Percentiles rank a stretch among this genome's conserved stretches.
Evolutionary conservation across 306 rosid genomes (phyloP).

Genomic region (Rosa persica): DNA sequence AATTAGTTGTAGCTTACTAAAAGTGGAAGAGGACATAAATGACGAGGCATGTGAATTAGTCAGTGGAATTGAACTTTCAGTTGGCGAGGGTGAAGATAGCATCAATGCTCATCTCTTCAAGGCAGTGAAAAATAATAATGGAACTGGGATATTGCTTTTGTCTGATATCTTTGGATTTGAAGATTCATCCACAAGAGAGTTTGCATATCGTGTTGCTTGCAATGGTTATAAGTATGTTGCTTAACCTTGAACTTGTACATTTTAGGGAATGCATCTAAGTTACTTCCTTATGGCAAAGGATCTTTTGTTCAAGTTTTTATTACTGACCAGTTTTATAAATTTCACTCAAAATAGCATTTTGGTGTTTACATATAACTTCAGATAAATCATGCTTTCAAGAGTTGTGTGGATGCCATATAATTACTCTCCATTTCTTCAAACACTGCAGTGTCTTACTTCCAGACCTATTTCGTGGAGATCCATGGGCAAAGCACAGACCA

Average conservation of each 20-base stretch:
- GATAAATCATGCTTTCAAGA: neutral
- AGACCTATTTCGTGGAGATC: slow-evolving; percentile 64
- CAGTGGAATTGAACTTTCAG: slow-evolving; percentile 64
- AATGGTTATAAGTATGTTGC: slow-evolving; percentile 73
- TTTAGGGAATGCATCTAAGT: neutral
- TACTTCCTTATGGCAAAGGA: neutral
- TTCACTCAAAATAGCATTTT: neutral
- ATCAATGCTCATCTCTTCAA: slow-evolving; percentile 64
- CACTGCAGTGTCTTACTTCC: slow-evolving; percentile 83
- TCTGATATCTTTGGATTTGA: slow-evolving; percentile 70
- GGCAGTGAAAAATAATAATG: slow-evolving; percentile 81
- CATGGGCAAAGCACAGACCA: slow-evolving; percentile 55
- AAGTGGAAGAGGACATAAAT: slow-evolving; percentile 41
- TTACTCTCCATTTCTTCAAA: slow-evolving; percentile 2
- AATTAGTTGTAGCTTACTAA: slow-evolving; percentile 43
- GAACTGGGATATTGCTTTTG: slow-evolving; percentile 68
- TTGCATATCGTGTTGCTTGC: slow-evolving; percentile 81
- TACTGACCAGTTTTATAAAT: neutral
- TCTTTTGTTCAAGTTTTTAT: neutral
- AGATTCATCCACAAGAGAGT: slow-evolving; percentile 69
- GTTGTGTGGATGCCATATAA: slow-evolving; percentile 9
- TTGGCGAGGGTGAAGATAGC: slow-evolving; percentile 53
- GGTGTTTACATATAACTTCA: neutral
- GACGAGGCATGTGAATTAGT: slow-evolving; percentile 78
- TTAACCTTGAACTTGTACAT: slow-evolving; percentile 11